Base-by-base conservation (phyloP, 371 early-diverging fungal species). In the Polyrhizophydium stewartii region DNA sequence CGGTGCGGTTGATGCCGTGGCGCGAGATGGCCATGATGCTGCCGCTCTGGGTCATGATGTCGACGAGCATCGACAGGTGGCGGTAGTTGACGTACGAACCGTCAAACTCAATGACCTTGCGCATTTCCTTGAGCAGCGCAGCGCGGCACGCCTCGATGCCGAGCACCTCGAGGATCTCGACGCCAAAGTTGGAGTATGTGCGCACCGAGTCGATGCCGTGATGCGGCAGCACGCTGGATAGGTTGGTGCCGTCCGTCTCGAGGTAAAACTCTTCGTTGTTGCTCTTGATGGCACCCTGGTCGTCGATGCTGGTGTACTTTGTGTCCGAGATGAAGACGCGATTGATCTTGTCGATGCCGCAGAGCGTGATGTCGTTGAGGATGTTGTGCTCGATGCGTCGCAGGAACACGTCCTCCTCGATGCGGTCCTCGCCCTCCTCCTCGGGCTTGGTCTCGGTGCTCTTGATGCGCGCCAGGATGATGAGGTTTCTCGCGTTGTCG, bases 1-100 rank as follows among this genome's bases (percentile, higher is more conserved):
- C 96, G 24, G 96, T 90, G 60, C 98, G 88, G 74, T 99, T 99
- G 72, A 98, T 98, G 69, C 99, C 99, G 72, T 99, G 99, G 59
- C 99, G 90, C 21, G 99, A 98, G 64, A 99, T 99, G 37, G 99
- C 97, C 86, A 94, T 93, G 61, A 99, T 70, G 60, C 84, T 79
- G 55, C 99, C 99, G 40, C 92, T 87, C 58, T 92, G 85, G 21
- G 98, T 98, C 99, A 99, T 99, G 38, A 97, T 91, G 80, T 99
- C 99, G 64, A 92, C 92, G 56, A 99, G 87, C 68, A 99, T 77
- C 33, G 94, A 87, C 76, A 99, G 77, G 71, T 99, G 99, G 60
- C 99, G 89, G 75, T 96, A 94, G 82, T 99, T 99, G 67, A 99
- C 99, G 81, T 99, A 99, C 43, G 95, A 94, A 71, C 98, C 98